Base-by-base conservation (phyloP, 75 land plant genomes). In the Pinus tabuliformis region DNA sequence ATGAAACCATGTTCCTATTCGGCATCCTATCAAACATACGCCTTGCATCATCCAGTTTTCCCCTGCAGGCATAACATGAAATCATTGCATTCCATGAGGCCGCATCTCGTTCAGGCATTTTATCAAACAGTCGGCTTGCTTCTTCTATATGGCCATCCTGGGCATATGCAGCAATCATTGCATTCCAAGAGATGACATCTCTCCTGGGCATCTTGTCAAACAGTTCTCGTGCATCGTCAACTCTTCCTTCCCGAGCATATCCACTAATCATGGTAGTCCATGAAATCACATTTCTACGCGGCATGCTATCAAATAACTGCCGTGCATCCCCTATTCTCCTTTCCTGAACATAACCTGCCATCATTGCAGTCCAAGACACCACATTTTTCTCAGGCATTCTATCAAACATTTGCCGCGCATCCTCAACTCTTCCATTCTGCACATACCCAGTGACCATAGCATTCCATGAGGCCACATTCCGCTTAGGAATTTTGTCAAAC, bases 1-100 rank as follows among this genome's bases (percentile, higher is more conserved):
- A 77, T 70, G 78, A 77, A 30, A 77, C 73, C 26, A 26, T 70
- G 52, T 77, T 77, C 49, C 52, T 42, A 21, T 42, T n/a, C 14
- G 73, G 73, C 54, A 77, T 37, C 39, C 56, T 65, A 5, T 77
- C 74, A 45, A 77, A 62, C 9, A 77, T 39, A 30, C 33, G 5
- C 56, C 56, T 36, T 49, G 78, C 78, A 64, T 39, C 36, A 3
- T n/a, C 73, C 16, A 77, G 26, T 20, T 33, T n/a, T 36, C 78
- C 78, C 71, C 75, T 9, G n/a, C n/a, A 37, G 4, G 14, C n/a
- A 45, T 68, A 68, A 17, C 72, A 42, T 42, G 72, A 68, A 39
- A 68, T 68, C 45, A 68, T 68, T 11, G 72, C 33, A 68, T 68
- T 68, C 72, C 72, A 68, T n/a, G 72, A 68, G 4, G 42, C 72